Conservation (phyloP, 176 grass and related monocot genomes). For the Ensete ventricosum region DNA sequence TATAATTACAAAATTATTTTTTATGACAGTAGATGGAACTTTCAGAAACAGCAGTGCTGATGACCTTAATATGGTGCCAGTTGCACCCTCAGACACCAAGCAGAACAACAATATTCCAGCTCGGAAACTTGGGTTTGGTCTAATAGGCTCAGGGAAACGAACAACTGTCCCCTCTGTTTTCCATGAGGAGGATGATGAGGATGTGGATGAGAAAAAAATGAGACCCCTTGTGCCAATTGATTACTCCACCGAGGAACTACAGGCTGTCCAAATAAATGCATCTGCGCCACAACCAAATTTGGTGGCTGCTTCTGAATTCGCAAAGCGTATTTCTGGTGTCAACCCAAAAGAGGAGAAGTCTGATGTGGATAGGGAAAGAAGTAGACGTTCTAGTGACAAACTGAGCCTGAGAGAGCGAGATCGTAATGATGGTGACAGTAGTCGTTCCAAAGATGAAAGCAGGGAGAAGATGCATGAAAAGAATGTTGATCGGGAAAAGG, state of each 20-base stretch:
- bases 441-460: constrained; percentile 31
- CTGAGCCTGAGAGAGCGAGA: constrained; percentile 44
- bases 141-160: constrained; percentile 73
- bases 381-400: constrained; percentile 58
- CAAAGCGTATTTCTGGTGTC: constrained; percentile 64
- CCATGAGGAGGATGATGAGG: constrained; percentile 67
- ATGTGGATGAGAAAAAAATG: constrained; percentile 62
- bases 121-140: constrained; percentile 88
- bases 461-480: constrained; percentile 34
- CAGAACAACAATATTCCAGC: constrained; percentile 56
- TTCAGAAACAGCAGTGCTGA: constrained; percentile 33
- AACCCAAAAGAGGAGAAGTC: constrained; percentile 62
- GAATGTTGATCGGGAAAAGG: constrained; percentile 40
- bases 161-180: constrained; percentile 92
- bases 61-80: constrained; percentile 23
- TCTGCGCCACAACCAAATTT: constrained; percentile 45
- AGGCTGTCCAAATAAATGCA: constrained; percentile 58
- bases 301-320: constrained; percentile 74
- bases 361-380: constrained; percentile 50
- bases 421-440: constrained; percentile 40
- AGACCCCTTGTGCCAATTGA: constrained; percentile 93
- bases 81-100: constrained; percentile 33
- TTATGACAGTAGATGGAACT: constrained; percentile 34
- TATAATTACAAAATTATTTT: neutral
- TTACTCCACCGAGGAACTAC: constrained; percentile 86